Conservation (phyloP, 176 grass and related monocot species). For the Juncus effusus region DNA sequence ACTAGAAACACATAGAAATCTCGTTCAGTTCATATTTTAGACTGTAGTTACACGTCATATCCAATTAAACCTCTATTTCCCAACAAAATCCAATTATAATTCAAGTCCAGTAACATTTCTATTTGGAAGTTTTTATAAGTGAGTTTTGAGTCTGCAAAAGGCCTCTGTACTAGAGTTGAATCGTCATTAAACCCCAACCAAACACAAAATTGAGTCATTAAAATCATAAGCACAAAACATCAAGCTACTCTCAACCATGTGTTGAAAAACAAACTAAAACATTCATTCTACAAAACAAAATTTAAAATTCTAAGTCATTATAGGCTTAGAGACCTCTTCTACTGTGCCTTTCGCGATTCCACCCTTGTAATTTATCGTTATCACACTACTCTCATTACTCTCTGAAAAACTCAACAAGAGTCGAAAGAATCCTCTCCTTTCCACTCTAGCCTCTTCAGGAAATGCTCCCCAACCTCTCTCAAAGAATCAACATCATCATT, state of each 20-base stretch:
- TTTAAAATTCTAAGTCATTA: slow-evolving; percentile 7
- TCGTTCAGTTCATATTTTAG: no score
- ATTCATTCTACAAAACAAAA: not conserved
- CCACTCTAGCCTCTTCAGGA: slow-evolving; percentile 56
- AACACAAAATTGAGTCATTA: not conserved
- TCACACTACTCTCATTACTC: slow-evolving; percentile 17
- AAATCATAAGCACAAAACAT: not conserved
- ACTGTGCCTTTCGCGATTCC: not conserved
- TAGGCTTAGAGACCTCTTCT: slow-evolving; percentile 20
- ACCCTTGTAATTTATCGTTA: not conserved
- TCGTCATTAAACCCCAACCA: no score
- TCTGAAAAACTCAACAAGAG: slow-evolving; percentile 13
- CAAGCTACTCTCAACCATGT: slow-evolving; percentile 28
- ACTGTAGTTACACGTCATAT: no score
- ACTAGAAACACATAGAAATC: no score
- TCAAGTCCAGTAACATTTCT: no score
- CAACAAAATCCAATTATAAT: no score
- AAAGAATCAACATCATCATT: slow-evolving; percentile 8
- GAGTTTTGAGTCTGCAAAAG: no score
- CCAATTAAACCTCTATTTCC: no score
- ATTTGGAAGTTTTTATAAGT: no score
- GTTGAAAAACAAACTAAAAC: slow-evolving; percentile 12
- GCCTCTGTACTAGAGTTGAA: no score
- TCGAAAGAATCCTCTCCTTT: slow-evolving; percentile 14
- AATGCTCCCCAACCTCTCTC: slow-evolving; percentile 61